Conservation (phyloP, 208 protist genomes). For the Phytomonas sp. region DNA sequence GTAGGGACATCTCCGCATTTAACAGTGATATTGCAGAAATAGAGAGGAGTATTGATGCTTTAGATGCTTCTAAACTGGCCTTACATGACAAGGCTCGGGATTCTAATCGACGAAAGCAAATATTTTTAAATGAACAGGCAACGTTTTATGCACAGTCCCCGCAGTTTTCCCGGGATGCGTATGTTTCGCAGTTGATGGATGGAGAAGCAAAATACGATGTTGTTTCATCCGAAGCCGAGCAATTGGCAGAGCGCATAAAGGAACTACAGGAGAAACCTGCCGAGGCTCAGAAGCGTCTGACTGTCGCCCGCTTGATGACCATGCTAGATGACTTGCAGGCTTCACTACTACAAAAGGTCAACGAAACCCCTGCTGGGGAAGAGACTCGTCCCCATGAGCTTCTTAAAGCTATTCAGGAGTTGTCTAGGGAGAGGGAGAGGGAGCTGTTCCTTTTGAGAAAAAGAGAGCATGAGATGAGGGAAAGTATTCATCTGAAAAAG, state of each 20-base stretch:
- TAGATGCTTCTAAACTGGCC: constrained; percentile 16
- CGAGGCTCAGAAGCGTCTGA: constrained; percentile 48
- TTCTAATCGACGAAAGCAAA: constrained; percentile 20
- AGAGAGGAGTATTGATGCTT: constrained; percentile 15
- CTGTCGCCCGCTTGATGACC: constrained; percentile 54
- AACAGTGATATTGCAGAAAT: constrained; percentile 13
- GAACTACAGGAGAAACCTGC: constrained; percentile 19
- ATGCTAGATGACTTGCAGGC: constrained; percentile 73
- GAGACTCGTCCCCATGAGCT: constrained; percentile 56
- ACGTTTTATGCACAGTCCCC: neutral
- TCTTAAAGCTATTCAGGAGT: constrained; percentile 65
- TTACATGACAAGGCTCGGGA: constrained; percentile 15
- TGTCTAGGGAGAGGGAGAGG: constrained; percentile 64
- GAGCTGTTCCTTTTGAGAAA: constrained; percentile 43
- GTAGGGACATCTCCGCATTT: neutral
- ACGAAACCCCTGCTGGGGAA: constrained; percentile 21
- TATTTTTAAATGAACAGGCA: constrained; percentile 18
- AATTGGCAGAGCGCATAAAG: constrained; percentile 37
- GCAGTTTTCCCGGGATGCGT: constrained; percentile 40
- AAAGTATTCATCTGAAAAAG: constrained; percentile 66
- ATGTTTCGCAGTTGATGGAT: constrained; percentile 46
- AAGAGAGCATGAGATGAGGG: constrained; percentile 60
- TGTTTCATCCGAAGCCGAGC: constrained; percentile 30
- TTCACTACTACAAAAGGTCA: constrained; percentile 51
- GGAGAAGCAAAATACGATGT: constrained; percentile 34